phyloP scores from a whole-genome alignment of 2,329 filamentous ascomycete species.

The Phialophora tarda region DNA sequence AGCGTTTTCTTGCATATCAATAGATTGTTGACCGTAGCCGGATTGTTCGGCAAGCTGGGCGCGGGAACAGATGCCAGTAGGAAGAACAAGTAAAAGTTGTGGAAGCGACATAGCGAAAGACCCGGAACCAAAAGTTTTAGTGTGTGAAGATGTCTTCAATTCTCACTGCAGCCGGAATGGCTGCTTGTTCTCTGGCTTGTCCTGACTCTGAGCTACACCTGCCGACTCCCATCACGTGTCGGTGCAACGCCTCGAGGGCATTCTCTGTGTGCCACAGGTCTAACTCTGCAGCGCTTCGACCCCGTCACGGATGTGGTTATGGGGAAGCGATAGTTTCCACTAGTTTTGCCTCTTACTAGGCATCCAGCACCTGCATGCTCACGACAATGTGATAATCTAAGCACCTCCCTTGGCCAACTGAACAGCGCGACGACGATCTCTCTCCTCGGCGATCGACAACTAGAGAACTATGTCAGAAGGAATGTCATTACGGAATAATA shows the following conservation, averaged over 20 bases:
- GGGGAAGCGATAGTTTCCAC: neutral
- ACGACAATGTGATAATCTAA: conserved; percentile 11
- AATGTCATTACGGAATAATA: conserved; percentile 26
- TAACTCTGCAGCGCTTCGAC: neutral
- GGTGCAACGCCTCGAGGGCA: neutral
- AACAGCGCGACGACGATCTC: conserved; percentile 89
- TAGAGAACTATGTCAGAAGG: conserved; percentile 41
- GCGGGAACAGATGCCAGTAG: conserved; percentile 11
- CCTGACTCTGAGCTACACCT: neutral
- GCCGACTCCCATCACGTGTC: neutral
- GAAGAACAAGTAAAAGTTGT: conserved; percentile 19
- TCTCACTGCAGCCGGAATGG: neutral
- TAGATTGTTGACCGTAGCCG: conserved; percentile 63
- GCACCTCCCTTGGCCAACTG: conserved; percentile 26
- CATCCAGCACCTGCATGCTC: neutral
- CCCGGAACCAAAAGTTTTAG: neutral
- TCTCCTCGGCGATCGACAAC: conserved; percentile 98
- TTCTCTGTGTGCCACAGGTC: neutral
- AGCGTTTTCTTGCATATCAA: conserved; percentile 66
- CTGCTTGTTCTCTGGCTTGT: neutral
- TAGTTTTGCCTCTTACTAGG: neutral
- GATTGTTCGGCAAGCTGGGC: conserved; percentile 60
- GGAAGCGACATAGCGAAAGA: neutral
- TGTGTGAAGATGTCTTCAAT: neutral
- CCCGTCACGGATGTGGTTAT: neutral